Conservation (phyloP, 345 rosid genomes). For the Aquilaria sinensis region DNA sequence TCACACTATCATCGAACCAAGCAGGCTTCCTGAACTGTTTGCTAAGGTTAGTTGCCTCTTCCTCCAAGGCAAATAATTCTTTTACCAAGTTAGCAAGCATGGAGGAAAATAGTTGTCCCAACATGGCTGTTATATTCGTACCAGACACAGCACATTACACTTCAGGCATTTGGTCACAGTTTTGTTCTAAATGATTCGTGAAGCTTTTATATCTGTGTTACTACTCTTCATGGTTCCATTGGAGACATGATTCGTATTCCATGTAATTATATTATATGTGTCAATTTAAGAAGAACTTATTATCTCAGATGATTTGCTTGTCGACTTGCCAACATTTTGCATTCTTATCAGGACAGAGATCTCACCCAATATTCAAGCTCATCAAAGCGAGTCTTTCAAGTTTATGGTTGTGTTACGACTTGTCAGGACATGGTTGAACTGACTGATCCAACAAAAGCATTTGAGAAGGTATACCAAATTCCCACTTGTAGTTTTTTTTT, state of each 20-base stretch:
- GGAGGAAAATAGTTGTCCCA: too few relatives aligned
- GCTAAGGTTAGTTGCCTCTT: slow-evolving; percentile 30
- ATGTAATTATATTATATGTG: background rate
- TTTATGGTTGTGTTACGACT: slow-evolving; percentile 80
- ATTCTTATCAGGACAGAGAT: slow-evolving; percentile 38
- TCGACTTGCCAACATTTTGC: slow-evolving; percentile 5
- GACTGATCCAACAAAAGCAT: slow-evolving; percentile 54
- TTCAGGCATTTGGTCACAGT: too few relatives aligned
- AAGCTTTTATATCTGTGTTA: background rate
- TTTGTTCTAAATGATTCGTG: too few relatives aligned
- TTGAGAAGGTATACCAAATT: slow-evolving; percentile 57
- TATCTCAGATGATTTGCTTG: background rate
- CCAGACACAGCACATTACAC: too few relatives aligned
- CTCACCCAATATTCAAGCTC: slow-evolving; percentile 19
- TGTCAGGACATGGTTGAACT: slow-evolving; percentile 78
- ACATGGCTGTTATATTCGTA: too few relatives aligned
- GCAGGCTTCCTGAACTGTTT: slow-evolving; percentile 68
- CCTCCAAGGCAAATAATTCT: too few relatives aligned
- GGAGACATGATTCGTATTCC: background rate
- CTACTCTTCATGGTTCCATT: background rate
- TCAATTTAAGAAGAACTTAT: background rate
- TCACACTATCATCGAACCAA: slow-evolving; percentile 73
- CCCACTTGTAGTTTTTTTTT: slow-evolving; percentile 5
- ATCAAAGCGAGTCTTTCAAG: slow-evolving; percentile 66
- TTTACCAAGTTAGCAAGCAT: too few relatives aligned